Evolutionary conservation across 2,329 filamentous ascomycete species (phyloP).

Genomic region (Polytolypa hystricis): DNA sequence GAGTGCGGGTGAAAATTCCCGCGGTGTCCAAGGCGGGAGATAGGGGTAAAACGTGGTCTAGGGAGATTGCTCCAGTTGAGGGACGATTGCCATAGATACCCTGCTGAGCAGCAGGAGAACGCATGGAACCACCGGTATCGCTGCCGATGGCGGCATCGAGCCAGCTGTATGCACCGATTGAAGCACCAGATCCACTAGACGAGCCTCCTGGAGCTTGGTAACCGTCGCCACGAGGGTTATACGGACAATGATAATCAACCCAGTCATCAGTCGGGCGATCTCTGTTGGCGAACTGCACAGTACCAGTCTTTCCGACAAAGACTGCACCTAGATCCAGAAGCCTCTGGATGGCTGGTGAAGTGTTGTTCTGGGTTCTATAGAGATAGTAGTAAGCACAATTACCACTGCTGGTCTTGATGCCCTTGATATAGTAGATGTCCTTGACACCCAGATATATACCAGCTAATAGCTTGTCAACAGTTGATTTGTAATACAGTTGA

Average conservation of each 20-base stretch:
- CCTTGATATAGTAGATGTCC: slow-evolving; percentile 50
- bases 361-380: slow-evolving; percentile 36
- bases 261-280: slow-evolving; percentile 19
- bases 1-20: too few relatives aligned
- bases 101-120: slow-evolving; percentile 17
- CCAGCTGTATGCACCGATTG: slow-evolving; percentile 25
- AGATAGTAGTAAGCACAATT: slow-evolving; percentile 44
- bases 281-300: slow-evolving; percentile 25
- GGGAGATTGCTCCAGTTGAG: too few relatives aligned
- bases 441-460: slow-evolving; percentile 53
- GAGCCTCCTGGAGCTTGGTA: slow-evolving; percentile 19
- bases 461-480: slow-evolving; percentile 44
- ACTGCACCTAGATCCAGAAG: slow-evolving; percentile 50
- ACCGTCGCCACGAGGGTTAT: slow-evolving; percentile 29
- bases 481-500: slow-evolving; percentile 47
- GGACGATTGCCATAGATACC: slow-evolving; percentile 21
- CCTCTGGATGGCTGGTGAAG: slow-evolving; percentile 41
- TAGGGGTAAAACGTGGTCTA: too few relatives aligned
- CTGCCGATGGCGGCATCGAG: slow-evolving; percentile 20
- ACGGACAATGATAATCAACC: slow-evolving; percentile 28
- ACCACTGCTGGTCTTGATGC: slow-evolving; percentile 36
- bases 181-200: slow-evolving; percentile 15
- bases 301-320: slow-evolving; percentile 27
- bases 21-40: too few relatives aligned
- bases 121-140: slow-evolving; percentile 17